Percentiles rank a stretch among this genome's conserved stretches.
Evolutionary conservation across 257 asterid genomes (phyloP).

Genomic region (Agastache rugosa): DNA sequence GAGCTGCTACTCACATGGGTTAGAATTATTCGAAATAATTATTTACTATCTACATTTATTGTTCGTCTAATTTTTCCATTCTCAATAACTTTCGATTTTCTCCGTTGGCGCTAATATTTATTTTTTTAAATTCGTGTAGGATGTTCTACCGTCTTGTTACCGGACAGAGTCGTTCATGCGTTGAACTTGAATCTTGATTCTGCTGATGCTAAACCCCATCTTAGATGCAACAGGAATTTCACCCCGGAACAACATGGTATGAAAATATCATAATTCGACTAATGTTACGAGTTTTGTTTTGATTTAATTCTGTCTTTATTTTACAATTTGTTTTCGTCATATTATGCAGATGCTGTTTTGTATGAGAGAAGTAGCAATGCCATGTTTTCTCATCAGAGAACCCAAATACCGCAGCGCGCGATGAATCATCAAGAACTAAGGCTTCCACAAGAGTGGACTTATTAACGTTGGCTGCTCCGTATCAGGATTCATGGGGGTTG

Average conservation of each 20-base stretch:
- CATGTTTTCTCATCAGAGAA: constrained; percentile 39
- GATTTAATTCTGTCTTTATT: no score
- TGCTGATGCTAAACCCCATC: constrained; percentile 37
- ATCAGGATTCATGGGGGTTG: neutral
- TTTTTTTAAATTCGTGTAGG: constrained; percentile 40
- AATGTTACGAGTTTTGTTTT: neutral
- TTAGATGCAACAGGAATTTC: constrained; percentile 27
- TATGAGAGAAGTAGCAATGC: constrained; percentile 29
- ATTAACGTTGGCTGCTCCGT: constrained; percentile 32
- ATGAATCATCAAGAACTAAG: constrained; percentile 54
- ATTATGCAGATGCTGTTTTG: constrained; percentile 28
- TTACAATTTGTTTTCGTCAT: no score
- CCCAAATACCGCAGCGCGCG: constrained; percentile 30
- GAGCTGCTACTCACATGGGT: constrained; percentile 1
- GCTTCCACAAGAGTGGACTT: constrained; percentile 88
- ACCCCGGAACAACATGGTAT: constrained; percentile 46
- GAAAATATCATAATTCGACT: neutral
- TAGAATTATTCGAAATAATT: neutral
- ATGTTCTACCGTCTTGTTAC: constrained; percentile 59
- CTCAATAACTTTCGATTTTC: no score
- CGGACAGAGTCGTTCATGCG: constrained; percentile 73
- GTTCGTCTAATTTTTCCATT: neutral
- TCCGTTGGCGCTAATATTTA: constrained; percentile 16
- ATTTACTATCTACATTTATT: neutral
- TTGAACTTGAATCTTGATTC: constrained; percentile 60